phyloP scores from a whole-genome alignment of 2,329 filamentous ascomycete species.

The Cercospora nicotianae region DNA sequence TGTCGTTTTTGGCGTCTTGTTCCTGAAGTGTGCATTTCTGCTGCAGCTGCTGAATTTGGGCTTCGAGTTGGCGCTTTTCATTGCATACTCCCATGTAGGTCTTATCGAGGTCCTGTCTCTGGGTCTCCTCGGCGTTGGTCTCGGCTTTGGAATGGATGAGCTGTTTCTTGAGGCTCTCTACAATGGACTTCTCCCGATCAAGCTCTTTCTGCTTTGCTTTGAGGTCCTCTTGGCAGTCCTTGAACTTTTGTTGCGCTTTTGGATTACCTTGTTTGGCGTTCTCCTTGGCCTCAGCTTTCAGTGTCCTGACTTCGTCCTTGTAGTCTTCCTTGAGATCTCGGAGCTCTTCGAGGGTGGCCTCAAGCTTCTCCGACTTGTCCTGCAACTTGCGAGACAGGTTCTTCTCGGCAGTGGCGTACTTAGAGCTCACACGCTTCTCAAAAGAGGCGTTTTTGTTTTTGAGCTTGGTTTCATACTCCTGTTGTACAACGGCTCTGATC shows the following conservation, averaged over 20 bases:
- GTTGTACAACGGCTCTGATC: conserved; percentile 5
- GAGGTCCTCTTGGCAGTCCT: conserved; percentile 14
- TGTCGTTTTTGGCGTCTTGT: neutral
- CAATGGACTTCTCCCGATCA: neutral
- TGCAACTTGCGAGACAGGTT: conserved; percentile 9
- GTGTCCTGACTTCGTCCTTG: conserved; percentile 15
- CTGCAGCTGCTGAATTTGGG: neutral
- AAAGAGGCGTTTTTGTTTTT: neutral
- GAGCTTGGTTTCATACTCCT: conserved; percentile 10
- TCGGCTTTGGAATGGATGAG: neutral
- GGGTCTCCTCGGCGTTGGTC: neutral
- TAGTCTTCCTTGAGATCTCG: conserved; percentile 9
- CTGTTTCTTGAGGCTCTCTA: neutral
- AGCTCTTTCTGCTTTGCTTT: conserved; percentile 18
- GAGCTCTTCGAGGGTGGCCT: neutral
- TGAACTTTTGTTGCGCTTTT: conserved; percentile 12
- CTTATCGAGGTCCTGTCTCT: neutral
- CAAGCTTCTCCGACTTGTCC: conserved; percentile 11
- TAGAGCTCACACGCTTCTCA: conserved; percentile 12
- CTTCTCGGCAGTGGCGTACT: conserved; percentile 11
- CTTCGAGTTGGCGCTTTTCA: neutral
- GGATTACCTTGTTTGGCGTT: conserved; percentile 14
- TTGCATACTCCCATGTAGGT: neutral
- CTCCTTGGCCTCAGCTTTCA: conserved; percentile 17
- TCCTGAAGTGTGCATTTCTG: neutral